phyloP scores from a whole-genome alignment of 2,329 filamentous ascomycete genomes.

The Cladosporium sp. region DNA sequence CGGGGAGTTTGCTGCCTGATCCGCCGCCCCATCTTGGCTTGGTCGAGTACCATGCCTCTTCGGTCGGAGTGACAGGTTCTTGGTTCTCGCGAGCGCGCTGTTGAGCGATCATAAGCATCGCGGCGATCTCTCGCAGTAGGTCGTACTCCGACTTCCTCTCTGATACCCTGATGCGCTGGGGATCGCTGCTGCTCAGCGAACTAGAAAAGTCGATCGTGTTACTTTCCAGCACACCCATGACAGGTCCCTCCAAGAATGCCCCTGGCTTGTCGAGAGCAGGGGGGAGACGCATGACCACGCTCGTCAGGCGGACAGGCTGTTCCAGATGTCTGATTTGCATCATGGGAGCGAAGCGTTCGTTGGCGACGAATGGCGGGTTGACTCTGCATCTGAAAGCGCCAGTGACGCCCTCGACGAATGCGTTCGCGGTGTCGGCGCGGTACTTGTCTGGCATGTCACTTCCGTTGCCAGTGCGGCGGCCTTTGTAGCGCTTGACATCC shows the following conservation, averaged over 20 bases:
- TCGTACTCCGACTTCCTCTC: conserved; percentile 46
- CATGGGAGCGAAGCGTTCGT: conserved; percentile 46
- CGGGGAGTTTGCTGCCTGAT: conserved; percentile 45
- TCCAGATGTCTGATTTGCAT: conserved; percentile 47
- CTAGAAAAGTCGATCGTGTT: conserved; percentile 53
- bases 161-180: conserved; percentile 1
- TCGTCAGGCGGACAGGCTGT: conserved; percentile 58
- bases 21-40: conserved; percentile 59
- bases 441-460: conserved; percentile 60
- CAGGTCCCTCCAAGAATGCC: conserved; percentile 57
- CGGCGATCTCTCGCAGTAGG: conserved; percentile 58
- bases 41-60: conserved; percentile 62
- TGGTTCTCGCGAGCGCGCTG: conserved; percentile 59
- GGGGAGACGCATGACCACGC: conserved; percentile 55
- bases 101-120: conserved; percentile 59
- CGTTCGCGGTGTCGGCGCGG: conserved; percentile 56
- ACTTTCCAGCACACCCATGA: conserved; percentile 57
- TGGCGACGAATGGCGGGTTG: conserved; percentile 34
- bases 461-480: conserved; percentile 58
- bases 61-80: conserved; percentile 51
- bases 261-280: conserved; percentile 54
- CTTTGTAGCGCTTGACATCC: conserved; percentile 50
- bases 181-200: conserved; percentile 27
- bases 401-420: conserved; percentile 58
- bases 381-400: conserved; percentile 59